A percentile compares a stretch with the other conserved stretches of the same genome.
phyloP scores from a whole-genome alignment of 768 basidiomycete species.

The Russula lepida region DNA sequence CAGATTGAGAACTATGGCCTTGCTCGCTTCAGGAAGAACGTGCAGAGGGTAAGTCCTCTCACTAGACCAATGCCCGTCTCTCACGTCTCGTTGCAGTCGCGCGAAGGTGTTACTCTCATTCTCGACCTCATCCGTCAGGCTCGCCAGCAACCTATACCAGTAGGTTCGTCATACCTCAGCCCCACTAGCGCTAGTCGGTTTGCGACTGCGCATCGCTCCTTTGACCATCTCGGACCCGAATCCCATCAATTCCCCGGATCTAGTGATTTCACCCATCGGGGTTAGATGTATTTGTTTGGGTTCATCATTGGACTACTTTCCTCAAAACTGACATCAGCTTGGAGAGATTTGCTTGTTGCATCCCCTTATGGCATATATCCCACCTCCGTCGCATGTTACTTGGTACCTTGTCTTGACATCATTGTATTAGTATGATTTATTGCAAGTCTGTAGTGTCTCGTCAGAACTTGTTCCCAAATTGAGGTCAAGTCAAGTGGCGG shows the following conservation, averaged over 20 bases:
- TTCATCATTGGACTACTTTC: background rate
- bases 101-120: constrained; percentile 80
- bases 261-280: background rate
- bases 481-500: background rate
- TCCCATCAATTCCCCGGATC: constrained; percentile 1
- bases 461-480: background rate
- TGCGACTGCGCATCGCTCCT: background rate
- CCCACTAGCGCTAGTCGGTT: constrained; percentile 12
- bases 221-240: background rate
- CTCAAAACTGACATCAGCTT: constrained; percentile 2
- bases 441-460: constrained; percentile 1
- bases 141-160: constrained; percentile 46
- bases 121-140: constrained; percentile 73
- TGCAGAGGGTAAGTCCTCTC: constrained; percentile 57
- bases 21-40: constrained; percentile 76
- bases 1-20: constrained; percentile 82
- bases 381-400: background rate
- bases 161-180: constrained; percentile 26
- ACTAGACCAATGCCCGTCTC: constrained; percentile 6
- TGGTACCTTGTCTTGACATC: background rate
- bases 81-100: constrained; percentile 44
- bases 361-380: constrained; percentile 7
- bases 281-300: background rate
- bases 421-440: constrained; percentile 15
- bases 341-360: background rate